Evolutionary conservation across 1,284 basidiomycete species (phyloP).

Genomic region (Malassezia yamatoensis): DNA sequence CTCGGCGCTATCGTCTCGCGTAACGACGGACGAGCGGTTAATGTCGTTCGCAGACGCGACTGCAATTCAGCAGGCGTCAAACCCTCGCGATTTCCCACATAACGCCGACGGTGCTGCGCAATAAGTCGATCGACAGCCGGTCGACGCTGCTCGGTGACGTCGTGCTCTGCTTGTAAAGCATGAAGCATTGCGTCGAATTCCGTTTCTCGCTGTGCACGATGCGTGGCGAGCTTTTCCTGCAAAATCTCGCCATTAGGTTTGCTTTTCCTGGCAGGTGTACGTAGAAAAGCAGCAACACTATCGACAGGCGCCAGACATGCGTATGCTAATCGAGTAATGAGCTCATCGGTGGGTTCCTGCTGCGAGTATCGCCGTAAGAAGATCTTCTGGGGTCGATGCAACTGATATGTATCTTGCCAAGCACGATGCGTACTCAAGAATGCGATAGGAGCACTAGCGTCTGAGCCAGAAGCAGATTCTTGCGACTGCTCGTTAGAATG

Average conservation of each 20-base stretch:
- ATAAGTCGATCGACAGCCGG: constrained; percentile 12
- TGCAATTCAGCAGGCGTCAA: constrained; percentile 58
- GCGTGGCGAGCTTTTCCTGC: constrained; percentile 27
- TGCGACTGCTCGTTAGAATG: too few species aligned
- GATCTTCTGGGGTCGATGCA: constrained; percentile 10
- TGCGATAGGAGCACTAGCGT: background rate
- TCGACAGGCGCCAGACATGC: constrained; percentile 56
- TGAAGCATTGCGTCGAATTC: constrained; percentile 59
- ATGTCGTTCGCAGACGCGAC: constrained; percentile 26
- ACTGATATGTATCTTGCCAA: constrained; percentile 5
- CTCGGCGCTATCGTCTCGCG: background rate
- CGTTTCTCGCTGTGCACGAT: constrained; percentile 50
- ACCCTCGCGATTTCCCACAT: constrained; percentile 14
- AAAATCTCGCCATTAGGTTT: constrained; percentile 53
- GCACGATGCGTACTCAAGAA: constrained; percentile 5
- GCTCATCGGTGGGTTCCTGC: background rate
- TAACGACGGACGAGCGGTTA: background rate
- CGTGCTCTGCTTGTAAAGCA: constrained; percentile 53
- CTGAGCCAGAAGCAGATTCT: background rate
- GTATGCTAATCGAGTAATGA: constrained; percentile 36
- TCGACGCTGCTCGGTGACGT: constrained; percentile 5
- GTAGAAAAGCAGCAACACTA: constrained; percentile 53
- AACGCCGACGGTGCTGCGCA: constrained; percentile 5
- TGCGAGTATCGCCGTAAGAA: constrained; percentile 12
- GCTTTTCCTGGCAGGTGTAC: constrained; percentile 11